Evolutionary conservation across 805 yeast genomes (phyloP), one percentile per base, ranked within the genome.

Genomic region (Hanseniaspora osmophila): DNA sequence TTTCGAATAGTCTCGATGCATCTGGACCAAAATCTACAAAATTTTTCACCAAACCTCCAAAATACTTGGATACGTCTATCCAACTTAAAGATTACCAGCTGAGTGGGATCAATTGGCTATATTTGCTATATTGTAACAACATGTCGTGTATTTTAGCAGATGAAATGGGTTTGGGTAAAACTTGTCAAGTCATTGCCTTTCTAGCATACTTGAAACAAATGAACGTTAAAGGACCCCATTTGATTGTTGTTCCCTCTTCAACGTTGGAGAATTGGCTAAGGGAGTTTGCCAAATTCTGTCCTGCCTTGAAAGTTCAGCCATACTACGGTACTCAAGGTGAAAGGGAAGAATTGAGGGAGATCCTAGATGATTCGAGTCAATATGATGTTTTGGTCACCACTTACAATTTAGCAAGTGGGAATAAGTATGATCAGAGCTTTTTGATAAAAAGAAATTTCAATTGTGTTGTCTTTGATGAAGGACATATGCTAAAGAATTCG

Each of bases 81-180:
- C 74, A 74, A 37, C 68, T 92, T 54, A 92, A 90, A 56, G 79
- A 77, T 56, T 92, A 92, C 62, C 99, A 92, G 66, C 92, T 87
- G 54, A 95, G 88, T n/a, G 99, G 99, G 41, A 66, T 92, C 44
- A 92, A 92, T 60, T 92, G 99, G 99, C 68, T 92, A 45, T 72
- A 79, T 50, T 62, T 90, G 45, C 68, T 92, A 30, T 92, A 90
- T 60, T 77, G 75, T 48, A 77, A 82, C 57, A 72, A 77, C 15
- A 69, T 92, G 47, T 86, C 96, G 6, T 88, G 98, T 65, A 92
- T 92, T 47, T 68, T 92, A 42, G 99, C 98, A 0, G 99, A 92
- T 65, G 99, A 92, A 61, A 92, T 92, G 99, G 99, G 95, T 5
- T 69, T 92, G 42, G 99, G 99, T 48, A 92, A 92, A 60, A 92